Base-by-base conservation (phyloP, 768 basidiomycete genomes). In the Rickenella mellea region DNA sequence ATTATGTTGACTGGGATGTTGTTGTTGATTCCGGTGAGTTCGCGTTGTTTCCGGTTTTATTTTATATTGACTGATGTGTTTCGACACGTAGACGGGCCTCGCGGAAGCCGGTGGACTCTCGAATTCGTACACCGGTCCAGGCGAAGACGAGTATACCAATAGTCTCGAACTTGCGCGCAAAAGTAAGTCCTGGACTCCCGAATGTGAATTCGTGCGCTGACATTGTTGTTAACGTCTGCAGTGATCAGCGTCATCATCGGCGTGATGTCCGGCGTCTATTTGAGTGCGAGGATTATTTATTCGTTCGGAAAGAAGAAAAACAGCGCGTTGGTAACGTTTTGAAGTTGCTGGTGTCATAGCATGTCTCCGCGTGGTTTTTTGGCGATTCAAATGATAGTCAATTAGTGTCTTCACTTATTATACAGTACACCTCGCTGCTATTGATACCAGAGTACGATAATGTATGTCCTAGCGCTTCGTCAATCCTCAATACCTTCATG, bases 1-100 rank as follows among this genome's bases (percentile, higher is more conserved):
- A 80, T 80, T 2, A 92, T 92, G 89, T 85, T 90, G 29, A 84
- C 88, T 21, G 88, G 87, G 28, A 86, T 92, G 5, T 59, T 89
- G 48, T 88, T 92, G 61, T 65, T 91, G 46, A 86, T 92, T 20
- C 89, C 89, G 10, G n/a, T n/a, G n/a, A n/a, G n/a, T n/a, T n/a
- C n/a, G n/a, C n/a, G n/a, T n/a, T n/a, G n/a, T n/a, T n/a, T n/a
- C n/a, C n/a, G n/a, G n/a, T n/a, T n/a, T n/a, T n/a, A n/a, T n/a
- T n/a, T n/a, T n/a, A n/a, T n/a, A n/a, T n/a, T n/a, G n/a, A n/a
- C n/a, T n/a, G n/a, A n/a, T n/a, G n/a, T n/a, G n/a, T n/a, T n/a
- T n/a, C n/a, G n/a, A n/a, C n/a, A n/a, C n/a, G n/a, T n/a, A n/a
- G n/a, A 24, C 10, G 17, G 20, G 22, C 7, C 33, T 36, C 10